Base-by-base conservation (phyloP, 371 early-diverging fungal genomes). In the Haplosporangium sp. region DNA sequence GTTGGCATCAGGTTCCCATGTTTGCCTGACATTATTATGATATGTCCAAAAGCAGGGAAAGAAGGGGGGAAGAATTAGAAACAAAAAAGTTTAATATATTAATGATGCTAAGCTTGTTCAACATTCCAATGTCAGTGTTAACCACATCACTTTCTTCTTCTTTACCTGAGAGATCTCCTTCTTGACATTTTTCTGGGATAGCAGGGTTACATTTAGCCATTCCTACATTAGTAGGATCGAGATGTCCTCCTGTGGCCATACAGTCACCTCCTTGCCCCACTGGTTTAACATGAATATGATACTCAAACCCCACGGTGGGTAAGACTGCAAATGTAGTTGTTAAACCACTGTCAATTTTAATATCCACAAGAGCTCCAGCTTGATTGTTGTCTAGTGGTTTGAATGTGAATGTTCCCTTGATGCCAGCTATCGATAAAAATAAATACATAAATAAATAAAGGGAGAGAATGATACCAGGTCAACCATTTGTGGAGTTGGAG, bases 101-200 rank as follows among this genome's bases (percentile, higher is more conserved):
- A 27, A 27, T 27, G 27, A 27, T 27, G 27, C 27, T 27, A 27
- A 27, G 27, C 27, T 27, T 27, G 27, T 27, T 27, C 27, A 27
- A 27, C 27, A 27, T 27, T 27, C 27, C 27, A 27, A 27, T 27
- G 27, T 27, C 27, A 0, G 27, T 27, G 27, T 1, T 27, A 27
- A 27, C 27, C 27, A 27, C 27, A 27, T 27, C 27, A 27, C 27
- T 27, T n/a, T 50, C n/a, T 50, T 50, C 13, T 17, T 55, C 15
- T 55, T 27, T 74, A 78, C 79, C 74, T 45, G 79, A 78, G 7
- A 78, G 71, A 55, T 78, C 79, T 10, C 79, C 79, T 59, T 78
- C 79, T 45, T 78, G 79, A 13, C 79, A 78, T 20, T 44, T 74
- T 5, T 67, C 61, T 13, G 74, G 61, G 0, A 39, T 63, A 10